Base-by-base conservation (phyloP, 257 asterid genomes). In the Anisodus tanguticus region DNA sequence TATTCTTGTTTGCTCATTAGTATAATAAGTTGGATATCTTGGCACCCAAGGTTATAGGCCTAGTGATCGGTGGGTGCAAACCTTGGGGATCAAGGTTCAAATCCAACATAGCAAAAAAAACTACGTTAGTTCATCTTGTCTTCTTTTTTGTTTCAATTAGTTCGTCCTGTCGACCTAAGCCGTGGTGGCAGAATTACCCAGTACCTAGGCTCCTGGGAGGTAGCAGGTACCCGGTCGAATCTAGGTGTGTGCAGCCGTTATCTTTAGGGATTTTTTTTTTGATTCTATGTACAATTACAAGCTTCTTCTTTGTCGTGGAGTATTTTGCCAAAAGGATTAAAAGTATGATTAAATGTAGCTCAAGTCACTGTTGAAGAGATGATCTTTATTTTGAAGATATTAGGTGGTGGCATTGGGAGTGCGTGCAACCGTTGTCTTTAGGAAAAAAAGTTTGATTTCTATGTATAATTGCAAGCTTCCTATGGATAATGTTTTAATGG, bases 241-340 rank as follows among this genome's bases (percentile, higher is more conserved):
- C 80, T n/a, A 77, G 81, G 63, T 26, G 81, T 15, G 3, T 16
- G 53, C 53, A 68, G 39, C 77, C 15, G 7, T 39, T 8, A 15
- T 12, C 31, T 69, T 69, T 41, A 17, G 76, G 41, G 51, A 9
- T 39, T 39, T 22, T 0, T 22, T 22, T 22, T 22, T 22, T 22
- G 26, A 22, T 22, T 22, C 55, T 9, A 71, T 71, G 79, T 71
- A 17, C 39, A n/a, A 45, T 71, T 43, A 9, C 17, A 43, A 16
- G 79, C 79, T 71, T 71, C 57, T 0, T 17, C 79, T 45, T 10
- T 43, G 58, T 71, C 57, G 45, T 71, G 79, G 39, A 19, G 58
- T 71, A 5, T 71, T 43, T 71, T 71, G 57, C 79, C 53, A 71
- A 45, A 53, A 71, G 79, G 79, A 71, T 71, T 45, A n/a, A 19